These are phyloP conservation scores for Mycena epipterygia DNA, from an alignment of 768 basidiomycete species.

Conservation along the genomic window DNA sequence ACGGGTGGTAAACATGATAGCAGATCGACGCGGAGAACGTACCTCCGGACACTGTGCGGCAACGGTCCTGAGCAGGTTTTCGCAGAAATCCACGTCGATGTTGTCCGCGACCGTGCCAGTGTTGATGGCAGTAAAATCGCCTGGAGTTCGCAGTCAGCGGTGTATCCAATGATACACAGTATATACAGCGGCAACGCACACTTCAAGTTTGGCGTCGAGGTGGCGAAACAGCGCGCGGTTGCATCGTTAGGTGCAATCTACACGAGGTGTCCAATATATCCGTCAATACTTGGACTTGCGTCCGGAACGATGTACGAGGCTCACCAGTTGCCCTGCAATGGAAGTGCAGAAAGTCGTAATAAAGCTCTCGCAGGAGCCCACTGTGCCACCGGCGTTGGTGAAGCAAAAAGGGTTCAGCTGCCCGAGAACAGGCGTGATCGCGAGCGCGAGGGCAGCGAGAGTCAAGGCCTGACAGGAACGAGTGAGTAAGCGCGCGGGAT, in stretches of 20 bases:
- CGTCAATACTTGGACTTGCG: neutral
- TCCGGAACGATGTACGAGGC: neutral
- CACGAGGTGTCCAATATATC: neutral
- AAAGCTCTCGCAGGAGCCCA: neutral
- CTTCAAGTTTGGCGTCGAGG: neutral
- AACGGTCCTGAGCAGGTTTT: neutral
- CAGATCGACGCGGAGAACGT: too few relatives aligned
- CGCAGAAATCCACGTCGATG: neutral
- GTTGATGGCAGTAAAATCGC: neutral
- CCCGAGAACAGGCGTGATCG: neutral
- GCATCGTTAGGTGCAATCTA: neutral
- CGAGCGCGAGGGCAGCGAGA: neutral
- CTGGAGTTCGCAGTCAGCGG: neutral
- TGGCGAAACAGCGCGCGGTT: neutral
- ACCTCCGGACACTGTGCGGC: too few relatives aligned
- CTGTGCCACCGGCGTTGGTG: too few relatives aligned
- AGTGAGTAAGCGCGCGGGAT: too few relatives aligned
- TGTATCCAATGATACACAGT: too few relatives aligned
- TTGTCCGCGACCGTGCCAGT: neutral
- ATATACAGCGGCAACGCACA: too few relatives aligned
- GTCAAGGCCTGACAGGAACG: neutral
- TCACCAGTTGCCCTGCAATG: neutral
- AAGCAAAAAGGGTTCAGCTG: neutral
- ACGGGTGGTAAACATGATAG: too few relatives aligned
- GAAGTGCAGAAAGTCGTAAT: conserved; percentile 5